Evolutionary conservation across 2,329 filamentous ascomycete species (phyloP).

Genomic region (Dissoconium aciculare): DNA sequence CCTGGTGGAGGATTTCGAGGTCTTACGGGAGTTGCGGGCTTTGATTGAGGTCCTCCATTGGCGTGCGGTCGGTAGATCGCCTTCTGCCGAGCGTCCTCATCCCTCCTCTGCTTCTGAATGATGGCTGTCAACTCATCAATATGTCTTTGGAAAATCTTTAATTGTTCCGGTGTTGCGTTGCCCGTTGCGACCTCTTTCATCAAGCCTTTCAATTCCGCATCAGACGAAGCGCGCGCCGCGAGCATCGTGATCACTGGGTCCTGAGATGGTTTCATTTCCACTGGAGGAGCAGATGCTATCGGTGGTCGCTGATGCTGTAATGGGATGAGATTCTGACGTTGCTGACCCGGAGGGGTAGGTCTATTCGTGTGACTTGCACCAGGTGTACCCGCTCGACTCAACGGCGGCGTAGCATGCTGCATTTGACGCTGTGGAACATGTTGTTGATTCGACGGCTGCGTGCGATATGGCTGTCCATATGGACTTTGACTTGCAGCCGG

Average conservation of each 20-base stretch:
- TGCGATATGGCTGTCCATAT: slow-evolving; percentile 14
- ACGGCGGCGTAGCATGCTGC: slow-evolving; percentile 9
- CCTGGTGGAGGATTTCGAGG: slow-evolving; percentile 13
- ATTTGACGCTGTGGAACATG: slow-evolving; percentile 11
- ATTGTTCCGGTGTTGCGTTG: slow-evolving; percentile 53
- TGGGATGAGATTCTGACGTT: slow-evolving; percentile 7
- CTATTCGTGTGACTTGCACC: not conserved
- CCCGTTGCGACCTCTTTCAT: slow-evolving; percentile 75
- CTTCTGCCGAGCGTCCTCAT: slow-evolving; percentile 11
- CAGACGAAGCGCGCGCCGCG: slow-evolving; percentile 58
- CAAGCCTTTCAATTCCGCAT: slow-evolving; percentile 56
- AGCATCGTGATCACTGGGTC: slow-evolving; percentile 72
- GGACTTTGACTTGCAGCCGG: slow-evolving; percentile 1
- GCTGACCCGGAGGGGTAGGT: slow-evolving; percentile 5
- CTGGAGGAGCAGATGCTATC: slow-evolving; percentile 5
- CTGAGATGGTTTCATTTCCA: slow-evolving; percentile 20
- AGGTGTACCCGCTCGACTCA: not conserved
- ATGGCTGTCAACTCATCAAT: slow-evolving; percentile 61
- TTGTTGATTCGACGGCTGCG: slow-evolving; percentile 10
- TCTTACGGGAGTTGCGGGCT: slow-evolving; percentile 5
- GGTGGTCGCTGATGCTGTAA: slow-evolving; percentile 6
- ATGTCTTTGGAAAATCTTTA: slow-evolving; percentile 63
- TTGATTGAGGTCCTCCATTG: too few species aligned
- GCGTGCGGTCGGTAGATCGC: not conserved
- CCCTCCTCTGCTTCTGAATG: slow-evolving; percentile 28